Evolutionary conservation across 1,284 basidiomycete species (phyloP).

Genomic region (Cutaneotrichosporon cyanovorans): DNA sequence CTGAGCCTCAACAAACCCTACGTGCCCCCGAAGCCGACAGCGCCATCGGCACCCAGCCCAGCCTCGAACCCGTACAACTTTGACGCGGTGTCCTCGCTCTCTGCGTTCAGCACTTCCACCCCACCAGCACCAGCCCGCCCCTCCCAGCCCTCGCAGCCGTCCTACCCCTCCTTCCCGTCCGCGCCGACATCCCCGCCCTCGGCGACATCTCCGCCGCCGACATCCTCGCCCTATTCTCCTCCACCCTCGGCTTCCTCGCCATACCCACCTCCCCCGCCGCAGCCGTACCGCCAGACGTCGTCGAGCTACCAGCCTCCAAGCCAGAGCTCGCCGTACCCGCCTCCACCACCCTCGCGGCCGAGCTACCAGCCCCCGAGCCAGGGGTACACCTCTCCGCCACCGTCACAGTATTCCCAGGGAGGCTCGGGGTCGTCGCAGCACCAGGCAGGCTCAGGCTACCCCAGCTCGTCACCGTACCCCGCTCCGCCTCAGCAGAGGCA

Average conservation of each 20-base stretch:
- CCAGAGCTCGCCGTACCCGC: not conserved
- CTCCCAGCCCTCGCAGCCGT: constrained; percentile 12
- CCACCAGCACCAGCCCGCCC: not conserved
- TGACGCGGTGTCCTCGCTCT: constrained; percentile 21
- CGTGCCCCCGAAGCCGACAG: constrained; percentile 2
- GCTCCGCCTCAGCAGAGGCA: constrained; percentile 22
- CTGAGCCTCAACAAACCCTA: not conserved
- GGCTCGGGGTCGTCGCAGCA: too few species aligned
- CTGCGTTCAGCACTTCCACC: constrained; percentile 21
- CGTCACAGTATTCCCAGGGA: constrained; percentile 9
- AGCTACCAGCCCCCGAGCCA: not conserved
- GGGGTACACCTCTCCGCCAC: constrained; percentile 18
- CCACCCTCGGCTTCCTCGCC: constrained; percentile 38
- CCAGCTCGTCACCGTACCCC: constrained; percentile 3
- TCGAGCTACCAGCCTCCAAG: not conserved
- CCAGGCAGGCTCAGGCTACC: too few species aligned
- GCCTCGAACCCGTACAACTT: constrained; percentile 41
- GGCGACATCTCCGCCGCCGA: constrained; percentile 31
- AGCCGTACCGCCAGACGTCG: constrained; percentile 17
- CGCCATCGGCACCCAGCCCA: not conserved
- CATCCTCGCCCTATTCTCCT: constrained; percentile 36
- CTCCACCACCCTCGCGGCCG: not conserved
- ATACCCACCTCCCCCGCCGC: constrained; percentile 16
- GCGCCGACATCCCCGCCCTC: constrained; percentile 16
- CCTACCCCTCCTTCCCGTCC: constrained; percentile 47